phyloP scores from a whole-genome alignment of 2,329 filamentous ascomycete species.

The Paracoccidioides lutzii region DNA sequence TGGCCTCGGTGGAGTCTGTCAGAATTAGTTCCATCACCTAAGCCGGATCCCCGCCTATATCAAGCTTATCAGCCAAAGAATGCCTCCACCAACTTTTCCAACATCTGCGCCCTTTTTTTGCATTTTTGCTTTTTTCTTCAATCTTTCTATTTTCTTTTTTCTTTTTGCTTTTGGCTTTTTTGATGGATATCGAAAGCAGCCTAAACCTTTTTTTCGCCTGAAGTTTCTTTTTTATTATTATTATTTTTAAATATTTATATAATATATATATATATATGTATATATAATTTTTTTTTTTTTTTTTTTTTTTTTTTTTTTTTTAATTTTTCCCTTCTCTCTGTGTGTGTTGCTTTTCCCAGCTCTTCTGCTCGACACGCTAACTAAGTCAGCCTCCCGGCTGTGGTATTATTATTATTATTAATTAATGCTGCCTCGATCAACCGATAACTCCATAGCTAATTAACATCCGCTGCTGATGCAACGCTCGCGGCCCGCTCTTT shows the following conservation, averaged over 20 bases:
- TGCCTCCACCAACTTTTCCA: background rate
- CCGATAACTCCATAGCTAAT: background rate
- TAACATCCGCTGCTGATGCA: background rate
- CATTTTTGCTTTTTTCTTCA: background rate
- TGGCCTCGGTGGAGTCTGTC: background rate
- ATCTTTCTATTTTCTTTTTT: background rate
- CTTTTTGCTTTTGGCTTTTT: background rate
- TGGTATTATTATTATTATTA: background rate
- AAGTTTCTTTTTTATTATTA: too few relatives aligned
- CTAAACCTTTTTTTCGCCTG: too few relatives aligned
- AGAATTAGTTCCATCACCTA: background rate
- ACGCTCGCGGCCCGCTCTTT: background rate
- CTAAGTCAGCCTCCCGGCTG: background rate
- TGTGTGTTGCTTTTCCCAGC: background rate
- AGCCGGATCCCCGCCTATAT: background rate
- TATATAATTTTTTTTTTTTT: background rate
- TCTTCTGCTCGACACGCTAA: background rate
- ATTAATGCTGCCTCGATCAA: background rate
- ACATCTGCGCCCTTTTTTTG: too few relatives aligned
- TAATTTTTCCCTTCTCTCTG: background rate
- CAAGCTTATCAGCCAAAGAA: background rate
- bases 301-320: background rate
- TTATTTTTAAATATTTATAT: too few relatives aligned
- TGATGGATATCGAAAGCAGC: too few relatives aligned
- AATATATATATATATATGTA: too few relatives aligned